phyloP scores from a whole-genome alignment of 768 basidiomycete genomes.

The Termitomyces sp. region DNA sequence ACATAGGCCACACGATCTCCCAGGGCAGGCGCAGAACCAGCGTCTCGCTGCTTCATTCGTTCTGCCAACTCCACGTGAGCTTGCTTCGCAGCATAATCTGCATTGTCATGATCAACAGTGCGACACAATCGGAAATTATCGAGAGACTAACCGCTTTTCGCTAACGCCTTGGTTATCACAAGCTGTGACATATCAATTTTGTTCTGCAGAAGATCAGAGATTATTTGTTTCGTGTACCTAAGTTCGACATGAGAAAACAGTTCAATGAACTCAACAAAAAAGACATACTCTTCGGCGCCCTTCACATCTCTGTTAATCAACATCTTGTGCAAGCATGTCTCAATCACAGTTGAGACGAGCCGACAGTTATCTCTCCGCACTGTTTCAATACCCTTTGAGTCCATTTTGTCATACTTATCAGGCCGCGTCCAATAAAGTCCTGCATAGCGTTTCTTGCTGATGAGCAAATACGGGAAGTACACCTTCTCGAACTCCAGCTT shows the following conservation, averaged over 20 bases:
- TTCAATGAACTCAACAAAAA: background rate
- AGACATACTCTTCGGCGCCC: conserved; percentile 86
- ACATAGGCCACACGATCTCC: conserved; percentile 99
- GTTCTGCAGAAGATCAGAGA: conserved; percentile 92
- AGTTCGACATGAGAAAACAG: conserved; percentile 3
- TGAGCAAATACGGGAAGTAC: conserved; percentile 96
- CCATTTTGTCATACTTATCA: conserved; percentile 99
- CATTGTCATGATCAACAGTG: background rate
- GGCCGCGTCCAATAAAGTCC: conserved; percentile 96
- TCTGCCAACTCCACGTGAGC: conserved; percentile 96
- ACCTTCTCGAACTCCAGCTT: conserved; percentile 99
- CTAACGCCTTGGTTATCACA: conserved; percentile 95
- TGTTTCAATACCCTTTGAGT: conserved; percentile 99
- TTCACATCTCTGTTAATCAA: conserved; percentile 92
- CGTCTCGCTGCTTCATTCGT: conserved; percentile 94
- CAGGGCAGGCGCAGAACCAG: conserved; percentile 94
- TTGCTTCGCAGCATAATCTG: conserved; percentile 93
- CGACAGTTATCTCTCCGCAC: conserved; percentile 98
- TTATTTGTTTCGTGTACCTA: conserved; percentile 91
- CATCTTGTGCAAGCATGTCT: conserved; percentile 98
- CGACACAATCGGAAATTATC: background rate
- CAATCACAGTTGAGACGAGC: conserved; percentile 96
- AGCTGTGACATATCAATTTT: conserved; percentile 98
- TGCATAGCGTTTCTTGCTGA: conserved; percentile 98
- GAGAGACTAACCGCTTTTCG: conserved; percentile 67